A percentile compares a stretch with the other conserved stretches of the same genome.
Evolutionary conservation across 2,329 filamentous ascomycete species (phyloP).

Genomic region (Sporothrix mexicana): DNA sequence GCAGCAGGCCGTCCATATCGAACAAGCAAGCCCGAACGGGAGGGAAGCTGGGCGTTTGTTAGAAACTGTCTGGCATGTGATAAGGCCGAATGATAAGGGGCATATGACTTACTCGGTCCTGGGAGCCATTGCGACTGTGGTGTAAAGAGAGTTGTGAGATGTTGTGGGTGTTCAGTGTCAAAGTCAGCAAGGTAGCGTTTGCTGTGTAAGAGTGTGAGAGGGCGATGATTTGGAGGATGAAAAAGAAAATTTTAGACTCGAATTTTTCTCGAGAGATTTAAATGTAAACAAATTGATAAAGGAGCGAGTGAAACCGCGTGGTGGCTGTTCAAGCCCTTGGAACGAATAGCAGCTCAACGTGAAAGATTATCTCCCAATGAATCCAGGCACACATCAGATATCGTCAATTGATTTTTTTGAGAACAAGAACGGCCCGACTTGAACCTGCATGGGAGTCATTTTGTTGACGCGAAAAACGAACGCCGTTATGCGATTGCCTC

Average conservation of each 20-base stretch:
- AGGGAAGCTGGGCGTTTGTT: constrained; percentile 60
- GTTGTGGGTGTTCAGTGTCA: not conserved
- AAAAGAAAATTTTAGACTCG: not conserved
- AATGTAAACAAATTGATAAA: constrained; percentile 6
- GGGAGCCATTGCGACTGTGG: constrained; percentile 41
- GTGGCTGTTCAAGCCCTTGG: not conserved
- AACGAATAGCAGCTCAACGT: constrained; percentile 1
- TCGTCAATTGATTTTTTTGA: not conserved
- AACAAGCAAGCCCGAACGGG: constrained; percentile 91
- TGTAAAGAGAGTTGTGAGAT: not conserved
- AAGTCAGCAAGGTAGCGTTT: not conserved
- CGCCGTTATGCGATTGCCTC: not conserved
- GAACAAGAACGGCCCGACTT: not conserved
- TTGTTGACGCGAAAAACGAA: constrained; percentile 17
- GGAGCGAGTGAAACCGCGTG: not conserved
- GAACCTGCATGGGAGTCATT: not conserved
- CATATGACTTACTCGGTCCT: constrained; percentile 43
- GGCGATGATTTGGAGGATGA: not conserved
- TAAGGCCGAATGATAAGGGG: too few relatives aligned
- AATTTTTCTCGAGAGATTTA: not conserved
- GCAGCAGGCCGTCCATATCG: constrained; percentile 96
- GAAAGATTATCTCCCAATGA: not conserved
- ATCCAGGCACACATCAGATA: not conserved
- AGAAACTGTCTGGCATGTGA: too few relatives aligned
- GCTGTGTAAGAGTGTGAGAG: not conserved